Percentiles rank a stretch among this genome's conserved stretches.
phyloP scores from a whole-genome alignment of 139 green algal species.

The Closterium sp. region DNA sequence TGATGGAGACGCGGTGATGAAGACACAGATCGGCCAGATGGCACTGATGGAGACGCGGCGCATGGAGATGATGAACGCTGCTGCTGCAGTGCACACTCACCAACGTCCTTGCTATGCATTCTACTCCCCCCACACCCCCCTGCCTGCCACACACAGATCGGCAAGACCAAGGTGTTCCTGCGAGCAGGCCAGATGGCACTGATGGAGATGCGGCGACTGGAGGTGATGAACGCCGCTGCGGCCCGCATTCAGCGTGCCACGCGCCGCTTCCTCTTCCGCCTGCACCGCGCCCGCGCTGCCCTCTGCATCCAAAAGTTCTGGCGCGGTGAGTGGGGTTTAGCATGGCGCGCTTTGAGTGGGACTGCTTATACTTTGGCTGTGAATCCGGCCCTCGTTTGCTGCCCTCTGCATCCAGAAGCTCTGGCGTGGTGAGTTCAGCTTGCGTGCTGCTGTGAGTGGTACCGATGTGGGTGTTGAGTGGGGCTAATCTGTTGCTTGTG shows the following conservation, averaged over 20 bases:
- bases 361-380: background rate
- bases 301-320: slow-evolving; percentile 30
- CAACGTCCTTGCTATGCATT: background rate
- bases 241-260: slow-evolving; percentile 57
- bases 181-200: slow-evolving; percentile 80
- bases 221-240: slow-evolving; percentile 80
- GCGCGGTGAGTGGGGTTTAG: slow-evolving; percentile 19
- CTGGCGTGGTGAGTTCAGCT: slow-evolving; percentile 8
- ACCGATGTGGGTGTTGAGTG: too few relatives aligned
- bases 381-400: background rate
- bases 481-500: too few relatives aligned
- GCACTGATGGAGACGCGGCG: slow-evolving; percentile 47
- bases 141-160: slow-evolving; percentile 65
- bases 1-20: background rate
- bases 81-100: slow-evolving; percentile 64
- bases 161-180: slow-evolving; percentile 81
- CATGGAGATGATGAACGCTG: slow-evolving; percentile 71
- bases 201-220: slow-evolving; percentile 45
- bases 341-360: background rate
- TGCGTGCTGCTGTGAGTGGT: too few relatives aligned
- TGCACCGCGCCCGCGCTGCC: slow-evolving; percentile 11
- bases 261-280: slow-evolving; percentile 14
- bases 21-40: too few relatives aligned
- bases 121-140: background rate
- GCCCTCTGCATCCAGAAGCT: slow-evolving; percentile 10